A percentile compares a stretch with the other conserved stretches of the same genome.
Evolutionary conservation across 2,329 filamentous ascomycete species (phyloP).

Genomic region (Curvularia spicifera): DNA sequence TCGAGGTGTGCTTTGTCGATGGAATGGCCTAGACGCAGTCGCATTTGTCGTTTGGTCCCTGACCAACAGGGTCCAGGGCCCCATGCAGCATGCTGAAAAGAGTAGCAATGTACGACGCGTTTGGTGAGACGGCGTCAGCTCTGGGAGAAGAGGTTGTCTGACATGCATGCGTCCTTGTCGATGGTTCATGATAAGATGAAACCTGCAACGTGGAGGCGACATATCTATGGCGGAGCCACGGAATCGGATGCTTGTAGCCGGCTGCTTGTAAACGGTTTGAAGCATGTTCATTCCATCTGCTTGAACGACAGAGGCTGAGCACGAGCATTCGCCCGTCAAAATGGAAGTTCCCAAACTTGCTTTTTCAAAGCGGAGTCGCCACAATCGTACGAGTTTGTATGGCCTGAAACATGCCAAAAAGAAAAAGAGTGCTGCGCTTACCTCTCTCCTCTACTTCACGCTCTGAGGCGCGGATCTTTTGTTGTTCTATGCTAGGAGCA

Average conservation of each 20-base stretch:
- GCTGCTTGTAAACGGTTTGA: slow-evolving; percentile 27
- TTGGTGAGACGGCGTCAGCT: slow-evolving; percentile 8
- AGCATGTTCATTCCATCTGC: slow-evolving; percentile 21
- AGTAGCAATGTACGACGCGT: slow-evolving; percentile 16
- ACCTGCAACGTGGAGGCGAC: slow-evolving; percentile 12
- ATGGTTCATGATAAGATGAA: slow-evolving; percentile 31
- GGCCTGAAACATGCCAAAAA: slow-evolving; percentile 19
- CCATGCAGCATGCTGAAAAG: slow-evolving; percentile 29
- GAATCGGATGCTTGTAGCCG: slow-evolving; percentile 23
- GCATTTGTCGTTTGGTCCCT: slow-evolving; percentile 10
- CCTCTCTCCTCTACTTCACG: slow-evolving; percentile 74
- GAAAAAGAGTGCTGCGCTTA: slow-evolving; percentile 46
- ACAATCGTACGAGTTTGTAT: slow-evolving; percentile 24
- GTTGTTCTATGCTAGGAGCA: slow-evolving; percentile 74
- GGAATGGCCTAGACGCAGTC: slow-evolving; percentile 17
- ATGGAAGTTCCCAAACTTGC: slow-evolving; percentile 19
- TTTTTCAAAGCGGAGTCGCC: slow-evolving; percentile 24
- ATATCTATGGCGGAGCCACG: background rate
- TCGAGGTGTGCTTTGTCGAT: slow-evolving; percentile 11
- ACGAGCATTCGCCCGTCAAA: slow-evolving; percentile 18
- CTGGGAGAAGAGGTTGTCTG: slow-evolving; percentile 6
- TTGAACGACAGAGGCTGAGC: slow-evolving; percentile 7
- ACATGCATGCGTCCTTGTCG: slow-evolving; percentile 13
- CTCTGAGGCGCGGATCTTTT: slow-evolving; percentile 71
- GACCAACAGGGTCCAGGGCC: slow-evolving; percentile 21